These are phyloP conservation scores for Coniochaeta prunicola DNA, from an alignment of 2,329 filamentous ascomycete species.

Conservation along the genomic window DNA sequence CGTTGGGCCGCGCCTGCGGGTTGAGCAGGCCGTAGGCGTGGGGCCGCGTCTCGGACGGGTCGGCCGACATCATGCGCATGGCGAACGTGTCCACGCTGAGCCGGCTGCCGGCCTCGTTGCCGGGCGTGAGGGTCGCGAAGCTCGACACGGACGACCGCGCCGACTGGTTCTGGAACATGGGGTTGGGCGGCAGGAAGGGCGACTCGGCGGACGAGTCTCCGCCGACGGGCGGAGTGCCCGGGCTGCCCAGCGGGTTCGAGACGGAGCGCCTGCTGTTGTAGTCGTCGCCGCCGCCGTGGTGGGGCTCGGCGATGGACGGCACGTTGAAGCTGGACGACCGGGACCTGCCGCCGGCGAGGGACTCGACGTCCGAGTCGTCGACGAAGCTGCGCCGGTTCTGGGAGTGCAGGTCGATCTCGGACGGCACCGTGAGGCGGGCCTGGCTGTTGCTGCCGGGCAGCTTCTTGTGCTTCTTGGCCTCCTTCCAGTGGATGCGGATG, in stretches of 20 bases:
- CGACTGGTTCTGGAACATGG: conserved; percentile 11
- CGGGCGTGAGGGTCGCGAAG: conserved; percentile 10
- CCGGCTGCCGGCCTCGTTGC: conserved; percentile 10
- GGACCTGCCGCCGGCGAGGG: conserved; percentile 8
- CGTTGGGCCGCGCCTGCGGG: conserved; percentile 10
- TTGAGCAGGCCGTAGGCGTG: conserved; percentile 8
- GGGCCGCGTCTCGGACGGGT: conserved; percentile 10
- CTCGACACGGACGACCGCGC: conserved; percentile 10
- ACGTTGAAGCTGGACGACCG: conserved; percentile 12
- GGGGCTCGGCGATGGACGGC: conserved; percentile 9
- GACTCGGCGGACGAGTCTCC: conserved; percentile 7
- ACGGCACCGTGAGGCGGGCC: conserved; percentile 11
- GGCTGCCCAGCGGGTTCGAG: conserved; percentile 7
- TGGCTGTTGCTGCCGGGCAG: conserved; percentile 7
- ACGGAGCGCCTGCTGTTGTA: conserved; percentile 3
- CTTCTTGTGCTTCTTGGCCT: conserved; percentile 17
- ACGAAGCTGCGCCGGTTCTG: conserved; percentile 8
- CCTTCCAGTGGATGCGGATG: conserved; percentile 41
- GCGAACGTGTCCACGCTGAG: conserved; percentile 19
- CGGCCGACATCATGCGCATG: conserved; percentile 16
- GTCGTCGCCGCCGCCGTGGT: conserved; percentile 8
- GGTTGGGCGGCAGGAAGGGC: conserved; percentile 11
- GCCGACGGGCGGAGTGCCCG: conserved; percentile 2
- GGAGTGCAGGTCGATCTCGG: conserved; percentile 8
- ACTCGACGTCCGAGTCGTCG: conserved; percentile 8